Evolutionary conservation across 2,329 filamentous ascomycete genomes (phyloP), one percentile per base, ranked within the genome.

Genomic region (Fusarium sp.): DNA sequence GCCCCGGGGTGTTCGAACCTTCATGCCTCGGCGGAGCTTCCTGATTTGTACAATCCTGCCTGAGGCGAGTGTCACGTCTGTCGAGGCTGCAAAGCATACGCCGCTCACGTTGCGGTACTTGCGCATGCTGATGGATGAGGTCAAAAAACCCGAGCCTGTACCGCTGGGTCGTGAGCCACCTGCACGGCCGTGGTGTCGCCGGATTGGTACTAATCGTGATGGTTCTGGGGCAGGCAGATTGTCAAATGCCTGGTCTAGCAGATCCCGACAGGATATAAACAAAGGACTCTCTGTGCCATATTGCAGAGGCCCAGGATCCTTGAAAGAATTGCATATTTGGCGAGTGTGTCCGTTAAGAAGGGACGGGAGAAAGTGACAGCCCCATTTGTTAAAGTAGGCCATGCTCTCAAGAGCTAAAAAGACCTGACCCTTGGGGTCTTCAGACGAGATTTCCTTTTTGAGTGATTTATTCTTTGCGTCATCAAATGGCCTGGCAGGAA

Each of bases 251-350:
- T 74, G 74, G 65, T 90, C 86, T 0, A 92, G 84, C 2, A 80
- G 74, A 57, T 88, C 83, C 10, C 88, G 83, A 75, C 87, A 91
- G 7, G 79, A 72, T 16, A 80, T 78, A 76, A 92, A 92, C 4
- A 91, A 82, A 0, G 86, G 83, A 61, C 87, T 90, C 1, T 84
- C 78, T 0, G 75, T 75, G 18, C 89, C 86, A 74, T 91, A 92
- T 71, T 85, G 83, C 8, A 89, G 84, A 5, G 90, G 88, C 0
- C 90, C 90, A 0, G 86, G 82, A 68, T 92, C 90, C 76, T 91
- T 91, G 85, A 91, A 92, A 0, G 87, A 88, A 77, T 90, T 91
- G 82, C 90, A 91, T 11, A 88, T 81, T 79, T 92, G 90, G 27
- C 86, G 84, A 1, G 84, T 82, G 73, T 92, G 89, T 0, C 90